Conservation (phyloP, 352 stramenopile genomes). For the Globisporangium orthogonon region DNA sequence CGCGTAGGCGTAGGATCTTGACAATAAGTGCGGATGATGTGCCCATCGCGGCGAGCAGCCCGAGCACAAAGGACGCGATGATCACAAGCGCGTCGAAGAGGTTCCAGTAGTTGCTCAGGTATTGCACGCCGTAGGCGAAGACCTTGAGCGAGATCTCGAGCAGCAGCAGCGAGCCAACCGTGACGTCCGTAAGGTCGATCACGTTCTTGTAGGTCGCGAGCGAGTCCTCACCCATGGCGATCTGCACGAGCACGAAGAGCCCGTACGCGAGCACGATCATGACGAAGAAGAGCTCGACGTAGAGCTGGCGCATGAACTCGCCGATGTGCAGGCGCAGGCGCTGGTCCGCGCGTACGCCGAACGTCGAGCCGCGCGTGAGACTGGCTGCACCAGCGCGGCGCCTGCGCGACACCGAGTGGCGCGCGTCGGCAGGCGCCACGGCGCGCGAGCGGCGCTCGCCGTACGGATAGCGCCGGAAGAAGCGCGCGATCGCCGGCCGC, state of each 20-base stretch:
- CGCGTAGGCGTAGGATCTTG: slow-evolving; percentile 64
- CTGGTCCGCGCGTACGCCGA: slow-evolving; percentile 28
- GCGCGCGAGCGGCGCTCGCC: slow-evolving; percentile 50
- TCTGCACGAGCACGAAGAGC: slow-evolving; percentile 79
- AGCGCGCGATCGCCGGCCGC: slow-evolving; percentile 46
- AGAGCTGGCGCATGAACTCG: slow-evolving; percentile 79
- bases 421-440: slow-evolving; percentile 43
- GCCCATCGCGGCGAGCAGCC: slow-evolving; percentile 54
- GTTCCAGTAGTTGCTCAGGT: slow-evolving; percentile 63
- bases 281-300: slow-evolving; percentile 86
- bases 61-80: slow-evolving; percentile 68
- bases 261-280: slow-evolving; percentile 85
- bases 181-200: slow-evolving; percentile 80
- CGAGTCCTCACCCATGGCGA: slow-evolving; percentile 57
- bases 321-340: slow-evolving; percentile 47
- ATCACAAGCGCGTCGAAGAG: slow-evolving; percentile 81
- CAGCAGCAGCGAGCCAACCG: slow-evolving; percentile 75
- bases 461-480: slow-evolving; percentile 57
- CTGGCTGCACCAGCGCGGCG: slow-evolving; percentile 33
- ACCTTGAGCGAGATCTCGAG: slow-evolving; percentile 77
- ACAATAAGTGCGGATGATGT: slow-evolving; percentile 50
- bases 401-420: slow-evolving; percentile 11
- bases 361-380: slow-evolving; percentile 23
- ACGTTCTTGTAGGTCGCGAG: slow-evolving; percentile 50
- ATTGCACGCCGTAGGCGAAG: slow-evolving; percentile 67